These are phyloP conservation scores for Colletotrichum theobromicola DNA, from an alignment of 2,329 filamentous ascomycete species.

Conservation along the genomic window DNA sequence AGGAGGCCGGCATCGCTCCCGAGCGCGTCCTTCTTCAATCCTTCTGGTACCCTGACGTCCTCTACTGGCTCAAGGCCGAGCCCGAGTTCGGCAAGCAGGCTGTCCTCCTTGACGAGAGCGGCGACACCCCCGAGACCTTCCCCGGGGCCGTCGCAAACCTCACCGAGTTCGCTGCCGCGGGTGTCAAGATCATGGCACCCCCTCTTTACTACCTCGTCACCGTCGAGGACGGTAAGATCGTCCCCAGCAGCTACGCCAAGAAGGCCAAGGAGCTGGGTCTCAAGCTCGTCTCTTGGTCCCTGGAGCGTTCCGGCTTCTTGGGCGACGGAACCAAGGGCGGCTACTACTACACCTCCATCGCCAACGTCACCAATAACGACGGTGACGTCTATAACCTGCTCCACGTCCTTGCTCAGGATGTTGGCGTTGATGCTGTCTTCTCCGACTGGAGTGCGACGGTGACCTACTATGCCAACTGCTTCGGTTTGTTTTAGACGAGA, in stretches of 20 bases:
- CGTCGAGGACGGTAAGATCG: conserved; percentile 56
- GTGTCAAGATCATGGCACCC: conserved; percentile 68
- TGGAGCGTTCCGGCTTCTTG: conserved; percentile 69
- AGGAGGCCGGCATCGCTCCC: conserved; percentile 54
- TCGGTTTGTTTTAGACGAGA: conserved; percentile 41
- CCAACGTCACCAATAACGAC: conserved; percentile 62
- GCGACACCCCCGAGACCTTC: conserved; percentile 57
- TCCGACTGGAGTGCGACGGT: conserved; percentile 73
- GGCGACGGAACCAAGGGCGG: conserved; percentile 51
- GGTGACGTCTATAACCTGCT: conserved; percentile 72
- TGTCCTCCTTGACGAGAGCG: conserved; percentile 68
- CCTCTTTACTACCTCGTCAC: conserved; percentile 67
- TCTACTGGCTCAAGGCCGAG: conserved; percentile 70
- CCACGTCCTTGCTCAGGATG: conserved; percentile 65
- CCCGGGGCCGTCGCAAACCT: conserved; percentile 61
- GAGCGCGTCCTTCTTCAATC: conserved; percentile 67
- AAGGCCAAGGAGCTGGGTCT: conserved; percentile 65
- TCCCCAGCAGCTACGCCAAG: conserved; percentile 67
- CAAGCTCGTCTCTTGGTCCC: conserved; percentile 71
- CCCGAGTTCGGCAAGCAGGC: conserved; percentile 67
- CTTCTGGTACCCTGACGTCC: conserved; percentile 67
- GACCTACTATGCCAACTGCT: conserved; percentile 76
- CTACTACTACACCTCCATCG: conserved; percentile 63
- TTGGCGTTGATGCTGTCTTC: conserved; percentile 68
- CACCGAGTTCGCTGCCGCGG: conserved; percentile 57